Conservation (phyloP, 495 filamentous ascomycete genomes). For the Cladorrhinum samala region DNA sequence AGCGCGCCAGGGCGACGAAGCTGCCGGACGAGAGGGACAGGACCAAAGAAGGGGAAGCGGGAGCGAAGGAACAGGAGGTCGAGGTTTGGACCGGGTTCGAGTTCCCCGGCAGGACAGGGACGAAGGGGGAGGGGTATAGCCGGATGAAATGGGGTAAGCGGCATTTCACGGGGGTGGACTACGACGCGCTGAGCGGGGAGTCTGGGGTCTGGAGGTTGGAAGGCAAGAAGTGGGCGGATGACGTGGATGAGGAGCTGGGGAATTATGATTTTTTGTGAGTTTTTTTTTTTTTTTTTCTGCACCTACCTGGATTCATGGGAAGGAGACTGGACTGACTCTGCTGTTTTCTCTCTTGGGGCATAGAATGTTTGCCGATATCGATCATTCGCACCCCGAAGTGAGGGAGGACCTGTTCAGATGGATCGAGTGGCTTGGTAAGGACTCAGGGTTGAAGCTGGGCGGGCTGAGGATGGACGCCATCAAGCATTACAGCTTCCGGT, state of each 20-base stretch:
- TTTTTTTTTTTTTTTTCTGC: neutral
- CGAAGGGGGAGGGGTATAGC: constrained; percentile 53
- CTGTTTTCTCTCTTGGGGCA: too few relatives aligned
- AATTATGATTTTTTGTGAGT: constrained; percentile 59
- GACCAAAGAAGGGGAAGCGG: constrained; percentile 51
- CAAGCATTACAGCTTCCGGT: constrained; percentile 65
- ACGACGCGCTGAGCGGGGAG: constrained; percentile 48
- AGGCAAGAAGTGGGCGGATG: constrained; percentile 53
- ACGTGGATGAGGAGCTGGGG: constrained; percentile 62
- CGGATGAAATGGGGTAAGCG: constrained; percentile 57
- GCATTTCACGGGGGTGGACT: constrained; percentile 69
- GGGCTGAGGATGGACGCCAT: constrained; percentile 70
- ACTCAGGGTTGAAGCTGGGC: constrained; percentile 45
- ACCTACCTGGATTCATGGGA: neutral
- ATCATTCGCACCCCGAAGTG: constrained; percentile 62
- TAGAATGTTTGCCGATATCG: constrained; percentile 63
- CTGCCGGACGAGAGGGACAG: too few relatives aligned
- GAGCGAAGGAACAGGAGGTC: constrained; percentile 48
- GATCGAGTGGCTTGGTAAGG: constrained; percentile 58
- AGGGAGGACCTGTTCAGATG: constrained; percentile 57
- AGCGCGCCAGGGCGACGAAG: constrained; percentile 52
- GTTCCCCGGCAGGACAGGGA: constrained; percentile 54
- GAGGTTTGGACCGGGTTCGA: constrained; percentile 64
- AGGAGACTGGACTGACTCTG: neutral
- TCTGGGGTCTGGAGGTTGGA: constrained; percentile 63